phyloP scores from a whole-genome alignment of 805 yeast genomes.

The Candida berthetii region DNA sequence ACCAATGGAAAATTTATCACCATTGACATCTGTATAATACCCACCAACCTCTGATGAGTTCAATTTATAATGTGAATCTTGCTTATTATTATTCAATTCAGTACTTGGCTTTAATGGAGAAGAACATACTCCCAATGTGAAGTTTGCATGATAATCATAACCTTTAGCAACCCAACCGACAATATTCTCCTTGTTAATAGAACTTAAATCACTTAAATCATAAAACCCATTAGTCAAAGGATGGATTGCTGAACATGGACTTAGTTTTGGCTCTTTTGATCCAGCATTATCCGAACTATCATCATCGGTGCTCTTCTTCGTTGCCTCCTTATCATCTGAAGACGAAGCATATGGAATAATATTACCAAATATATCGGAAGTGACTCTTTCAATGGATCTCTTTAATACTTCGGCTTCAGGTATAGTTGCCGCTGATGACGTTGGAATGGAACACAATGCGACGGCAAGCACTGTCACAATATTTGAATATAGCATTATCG shows the following conservation, averaged over 20 bases:
- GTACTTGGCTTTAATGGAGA: slow-evolving; percentile 33
- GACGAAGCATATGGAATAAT: slow-evolving; percentile 3
- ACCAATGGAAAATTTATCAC: slow-evolving; percentile 51
- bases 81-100: slow-evolving; percentile 21
- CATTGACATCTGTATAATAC: slow-evolving; percentile 40
- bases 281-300: slow-evolving; percentile 8
- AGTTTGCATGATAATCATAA: slow-evolving; percentile 63
- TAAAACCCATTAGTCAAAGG: slow-evolving; percentile 34
- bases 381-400: background rate
- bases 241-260: slow-evolving; percentile 37
- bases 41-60: slow-evolving; percentile 49
- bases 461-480: background rate
- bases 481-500: background rate
- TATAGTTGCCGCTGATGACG: background rate
- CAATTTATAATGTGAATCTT: slow-evolving; percentile 4
- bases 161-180: slow-evolving; percentile 66
- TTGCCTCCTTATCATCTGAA: background rate
- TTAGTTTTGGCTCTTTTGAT: slow-evolving; percentile 10
- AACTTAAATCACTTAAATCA: slow-evolving; percentile 23
- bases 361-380: background rate
- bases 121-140: slow-evolving; percentile 68
- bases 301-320: slow-evolving; percentile 1
- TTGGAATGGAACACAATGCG: background rate
- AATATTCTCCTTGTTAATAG: slow-evolving; percentile 15
- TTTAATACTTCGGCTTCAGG: background rate